Evolutionary conservation across 208 protist species (phyloP).

Genomic region (Wallacemonas sp.): DNA sequence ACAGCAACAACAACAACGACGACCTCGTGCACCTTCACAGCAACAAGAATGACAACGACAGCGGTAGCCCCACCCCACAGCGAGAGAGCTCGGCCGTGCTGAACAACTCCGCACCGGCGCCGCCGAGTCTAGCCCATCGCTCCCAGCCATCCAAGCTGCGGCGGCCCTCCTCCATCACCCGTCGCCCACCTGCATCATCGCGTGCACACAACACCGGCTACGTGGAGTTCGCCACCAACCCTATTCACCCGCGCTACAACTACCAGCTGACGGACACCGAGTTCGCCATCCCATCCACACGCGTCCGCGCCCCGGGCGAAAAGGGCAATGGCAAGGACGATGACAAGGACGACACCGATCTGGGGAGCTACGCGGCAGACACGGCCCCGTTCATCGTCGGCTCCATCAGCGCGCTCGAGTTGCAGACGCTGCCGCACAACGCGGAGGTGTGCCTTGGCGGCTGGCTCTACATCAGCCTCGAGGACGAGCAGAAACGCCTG

Average conservation of each 20-base stretch:
- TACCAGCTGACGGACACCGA: slow-evolving; percentile 6
- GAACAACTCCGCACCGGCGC: no score
- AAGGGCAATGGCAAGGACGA: neutral
- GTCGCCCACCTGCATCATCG: neutral
- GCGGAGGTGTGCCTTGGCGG: slow-evolving; percentile 66
- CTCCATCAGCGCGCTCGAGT: slow-evolving; percentile 52
- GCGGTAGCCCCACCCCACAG: no score
- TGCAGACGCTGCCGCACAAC: slow-evolving; percentile 48
- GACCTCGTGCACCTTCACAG: no score
- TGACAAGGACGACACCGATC: neutral
- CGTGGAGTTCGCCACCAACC: slow-evolving; percentile 9
- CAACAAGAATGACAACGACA: no score
- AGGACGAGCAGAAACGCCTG: slow-evolving; percentile 64
- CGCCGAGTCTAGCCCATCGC: no score
- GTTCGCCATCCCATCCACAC: neutral
- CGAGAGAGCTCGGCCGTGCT: no score
- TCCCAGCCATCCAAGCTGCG: neutral
- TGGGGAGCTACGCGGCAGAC: slow-evolving; percentile 8
- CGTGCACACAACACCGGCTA: slow-evolving; percentile 2
- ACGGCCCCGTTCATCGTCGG: slow-evolving; percentile 53
- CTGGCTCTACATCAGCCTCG: slow-evolving; percentile 60
- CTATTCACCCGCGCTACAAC: slow-evolving; percentile 8
- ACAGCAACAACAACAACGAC: no score
- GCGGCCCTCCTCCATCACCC: neutral
- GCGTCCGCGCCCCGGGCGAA: neutral